Evolutionary conservation across 345 rosid species (phyloP), one percentile per base, ranked within the genome.

Genomic region (Ceriops zippeliana): DNA sequence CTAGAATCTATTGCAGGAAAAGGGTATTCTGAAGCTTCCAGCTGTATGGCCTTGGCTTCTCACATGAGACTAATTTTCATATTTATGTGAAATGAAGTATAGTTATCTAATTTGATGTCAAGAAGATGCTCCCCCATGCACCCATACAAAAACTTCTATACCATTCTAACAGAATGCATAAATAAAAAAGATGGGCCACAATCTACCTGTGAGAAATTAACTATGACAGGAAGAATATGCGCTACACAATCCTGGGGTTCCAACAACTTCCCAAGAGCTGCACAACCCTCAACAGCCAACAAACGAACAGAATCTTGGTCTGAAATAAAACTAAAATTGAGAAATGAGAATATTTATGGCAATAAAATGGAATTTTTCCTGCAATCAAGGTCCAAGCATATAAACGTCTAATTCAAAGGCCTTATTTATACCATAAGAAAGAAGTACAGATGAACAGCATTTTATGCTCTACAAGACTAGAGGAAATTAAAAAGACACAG

Each of bases 291-390:
- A 56, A 93, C 98, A 15, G 97, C 95, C 87, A 93, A 79, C 70
- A 93, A 75, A 49, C 98, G 87, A 63, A 93, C 98, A 49, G 98
- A 93, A 86, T 93, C 98, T 78, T 93, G 98, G 77, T 93, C 97
- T 93, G 90, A 37, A 74, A 60, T 37, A 15, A 60, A 59, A 13
- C 61, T 15, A 52, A 27, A 60, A 28, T 5, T 49, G 5, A 66
- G 30, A 60, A 11, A 58, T 37, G 24, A 10, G 11, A 2, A 73
- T 22, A 62, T 37, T 35, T 37, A 21, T 46, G 27, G 9, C 27
- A 17, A n/a, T 31, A 22, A 54, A 20, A 11, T 53, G 54, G 47
- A 66, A 69, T 27, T 30, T 13, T n/a, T 19, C n/a, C 0, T 28
- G 16, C 28, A 51, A 49, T 31, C 30, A 42, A 42, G 49, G 49